Evolutionary conservation across 148 eudicot species (phyloP), one percentile per base, ranked within the genome.

Genomic region (Euryodendron excelsum): DNA sequence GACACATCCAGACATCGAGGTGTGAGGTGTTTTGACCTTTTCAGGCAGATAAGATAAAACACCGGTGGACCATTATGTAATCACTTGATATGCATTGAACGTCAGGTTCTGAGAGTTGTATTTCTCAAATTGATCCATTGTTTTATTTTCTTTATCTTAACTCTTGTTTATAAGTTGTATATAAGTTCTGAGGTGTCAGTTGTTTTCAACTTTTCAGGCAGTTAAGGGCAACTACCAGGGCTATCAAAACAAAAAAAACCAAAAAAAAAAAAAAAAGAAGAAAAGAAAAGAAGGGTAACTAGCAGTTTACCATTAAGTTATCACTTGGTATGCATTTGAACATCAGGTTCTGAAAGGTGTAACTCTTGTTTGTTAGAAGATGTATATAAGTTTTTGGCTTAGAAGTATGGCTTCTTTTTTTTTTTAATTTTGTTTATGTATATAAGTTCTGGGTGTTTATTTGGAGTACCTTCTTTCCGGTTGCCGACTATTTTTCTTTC

Each of bases 1-100:
- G 0, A 81, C 88, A 72, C 86, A 86, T 56, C 86, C 88, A 33
- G 91, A 90, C 60, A 76, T 73, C 0, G 91, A 86, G 75, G 83
- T 86, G 18, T 86, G 67, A 85, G 58, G 48, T 65, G 56, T 58
- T 58, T 33, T 71, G 59, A 31, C 52, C 21, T 30, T 31, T 45
- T 27, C 58, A 28, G 55, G 48, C 27, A 28, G 39, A 23, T 45
- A 45, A 45, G 78, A 25, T 21, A 8, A 20, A 45, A 1, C 33
- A 27, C 59, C 10, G 12, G 52, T 48, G 71, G 64, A 47, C 53
- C 30, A 64, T 21, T n/a, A 23, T 64, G 60, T 64, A 56, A 47
- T 37, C 50, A 25, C n/a, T 58, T 74, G 66, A 74, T 36, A 59
- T 39, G 34, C 20, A 25, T 59, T 59, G 7, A 39, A 36, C 77